Base-by-base conservation (phyloP, 2,329 filamentous ascomycete species). In the Ophiostoma montium region DNA sequence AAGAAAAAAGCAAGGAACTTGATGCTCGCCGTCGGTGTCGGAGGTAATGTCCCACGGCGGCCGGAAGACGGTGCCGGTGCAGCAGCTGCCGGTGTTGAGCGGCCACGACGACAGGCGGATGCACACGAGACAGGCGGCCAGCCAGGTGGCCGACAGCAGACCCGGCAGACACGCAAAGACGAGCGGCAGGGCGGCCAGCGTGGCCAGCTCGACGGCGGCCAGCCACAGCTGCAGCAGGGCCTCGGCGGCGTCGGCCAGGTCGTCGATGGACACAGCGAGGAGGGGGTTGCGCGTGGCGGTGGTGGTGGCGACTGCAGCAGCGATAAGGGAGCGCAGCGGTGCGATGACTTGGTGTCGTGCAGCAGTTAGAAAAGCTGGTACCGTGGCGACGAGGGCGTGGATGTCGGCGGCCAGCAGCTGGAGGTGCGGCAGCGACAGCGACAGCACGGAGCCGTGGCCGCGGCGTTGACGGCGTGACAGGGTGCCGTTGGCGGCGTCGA, bases 401-500 rank as follows among this genome's bases (percentile, higher is more conserved):
- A 55, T 10, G 27, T 54, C 54, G 19, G 23, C 13, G 45, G 33
- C 39, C 46, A 43, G 15, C 8, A 12, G 3, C 15, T 18, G 16
- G 15, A 42, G 39, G 7, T 15, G 12, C 5, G 46, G 35, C 16
- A 52, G 32, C n/a, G 39, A 15, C 15, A 32, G 33, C 1, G 48
- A n/a, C n/a, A n/a, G n/a, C n/a, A n/a, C 16, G 1, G 50, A 49
- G 21, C 18, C 30, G 13, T 32, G 19, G 35, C 18, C n/a, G 6
- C 53, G 53, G 15, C 59, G 57, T 1, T 62, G 61, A 9, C 57
- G 55, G 1, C 51, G 41, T 2, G 51, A 33, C 9, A 44, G 27
- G 7, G 63, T 66, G 12, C 63, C 62, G 47, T 60, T 62, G 0
- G 63, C 60, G 3, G 61, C 60, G 46, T 66, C 63, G 50, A 62